Evolutionary conservation across 2,329 filamentous ascomycete genomes (phyloP).

Genomic region (Aspergillus sp.): DNA sequence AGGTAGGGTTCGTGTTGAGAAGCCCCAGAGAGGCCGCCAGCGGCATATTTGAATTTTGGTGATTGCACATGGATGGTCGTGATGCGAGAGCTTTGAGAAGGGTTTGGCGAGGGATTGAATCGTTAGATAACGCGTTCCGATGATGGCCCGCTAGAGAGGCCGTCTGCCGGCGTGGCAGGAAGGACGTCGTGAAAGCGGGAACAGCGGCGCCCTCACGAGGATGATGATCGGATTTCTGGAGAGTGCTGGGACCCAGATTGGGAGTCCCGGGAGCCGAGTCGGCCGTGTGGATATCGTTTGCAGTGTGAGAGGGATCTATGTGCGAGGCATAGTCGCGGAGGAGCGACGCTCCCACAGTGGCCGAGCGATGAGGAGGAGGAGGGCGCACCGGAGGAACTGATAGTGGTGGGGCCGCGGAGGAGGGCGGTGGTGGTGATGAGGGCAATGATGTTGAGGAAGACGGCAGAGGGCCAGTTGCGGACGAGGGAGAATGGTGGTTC

Average conservation of each 20-base stretch:
- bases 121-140: conserved; percentile 59
- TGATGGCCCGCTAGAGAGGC: conserved; percentile 41
- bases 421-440: conserved; percentile 22
- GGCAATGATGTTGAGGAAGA: conserved; percentile 15
- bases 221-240: conserved; percentile 21
- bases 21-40: conserved; percentile 65
- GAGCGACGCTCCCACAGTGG: conserved; percentile 40
- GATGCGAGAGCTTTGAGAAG: conserved; percentile 80
- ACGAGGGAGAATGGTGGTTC: conserved; percentile 17
- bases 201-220: conserved; percentile 29
- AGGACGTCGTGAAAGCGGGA: conserved; percentile 30
- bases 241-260: conserved; percentile 21
- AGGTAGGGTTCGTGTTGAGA: conserved; percentile 45
- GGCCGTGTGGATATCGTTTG: conserved; percentile 34
- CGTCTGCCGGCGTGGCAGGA: conserved; percentile 38
- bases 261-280: conserved; percentile 22
- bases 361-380: conserved; percentile 24
- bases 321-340: conserved; percentile 48
- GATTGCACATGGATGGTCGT: conserved; percentile 55
- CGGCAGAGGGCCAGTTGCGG: conserved; percentile 17
- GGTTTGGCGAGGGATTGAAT: conserved; percentile 74
- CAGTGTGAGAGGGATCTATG: conserved; percentile 45
- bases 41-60: conserved; percentile 57
- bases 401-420: conserved; percentile 25
- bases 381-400: conserved; percentile 29